These are phyloP conservation scores for Sutorius eximius DNA, from an alignment of 1,284 basidiomycete genomes.

Conservation along the genomic window DNA sequence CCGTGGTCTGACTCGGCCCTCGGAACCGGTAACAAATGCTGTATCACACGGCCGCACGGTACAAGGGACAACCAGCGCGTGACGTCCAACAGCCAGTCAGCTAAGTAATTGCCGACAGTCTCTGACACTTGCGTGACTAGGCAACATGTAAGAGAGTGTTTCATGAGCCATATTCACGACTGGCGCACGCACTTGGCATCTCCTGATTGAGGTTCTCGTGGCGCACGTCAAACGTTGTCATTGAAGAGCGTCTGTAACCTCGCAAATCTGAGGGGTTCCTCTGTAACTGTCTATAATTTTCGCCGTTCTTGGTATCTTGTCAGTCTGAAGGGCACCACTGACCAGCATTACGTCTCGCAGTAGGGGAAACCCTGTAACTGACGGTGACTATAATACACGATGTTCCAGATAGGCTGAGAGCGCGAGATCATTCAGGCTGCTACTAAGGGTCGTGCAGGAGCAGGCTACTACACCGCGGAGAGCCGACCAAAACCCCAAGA, in stretches of 20 bases:
- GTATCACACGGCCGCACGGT: constrained; percentile 8
- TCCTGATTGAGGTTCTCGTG: constrained; percentile 2
- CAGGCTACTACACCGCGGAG: constrained; percentile 25
- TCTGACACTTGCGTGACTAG: constrained; percentile 6
- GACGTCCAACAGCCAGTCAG: constrained; percentile 9
- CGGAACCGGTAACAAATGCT: constrained; percentile 25
- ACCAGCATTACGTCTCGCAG: constrained; percentile 1
- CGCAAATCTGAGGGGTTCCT: too few relatives aligned
- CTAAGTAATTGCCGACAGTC: constrained; percentile 9
- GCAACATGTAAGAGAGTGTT: constrained; percentile 1
- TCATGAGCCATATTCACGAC: neutral
- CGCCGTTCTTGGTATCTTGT: neutral
- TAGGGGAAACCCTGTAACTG: neutral
- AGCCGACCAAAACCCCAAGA: constrained; percentile 23
- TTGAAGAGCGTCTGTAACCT: too few relatives aligned
- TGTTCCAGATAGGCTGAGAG: constrained; percentile 14
- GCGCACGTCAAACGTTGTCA: too few relatives aligned
- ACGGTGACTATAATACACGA: constrained; percentile 4
- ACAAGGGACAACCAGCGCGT: constrained; percentile 3
- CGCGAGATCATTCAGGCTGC: constrained; percentile 1
- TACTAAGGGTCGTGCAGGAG: neutral
- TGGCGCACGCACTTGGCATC: neutral
- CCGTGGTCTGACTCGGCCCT: constrained; percentile 20
- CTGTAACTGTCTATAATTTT: too few relatives aligned
- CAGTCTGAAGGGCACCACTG: constrained; percentile 3